Conservation (phyloP, 2,329 filamentous ascomycete genomes). For the Fusarium brevicatenulatum region DNA sequence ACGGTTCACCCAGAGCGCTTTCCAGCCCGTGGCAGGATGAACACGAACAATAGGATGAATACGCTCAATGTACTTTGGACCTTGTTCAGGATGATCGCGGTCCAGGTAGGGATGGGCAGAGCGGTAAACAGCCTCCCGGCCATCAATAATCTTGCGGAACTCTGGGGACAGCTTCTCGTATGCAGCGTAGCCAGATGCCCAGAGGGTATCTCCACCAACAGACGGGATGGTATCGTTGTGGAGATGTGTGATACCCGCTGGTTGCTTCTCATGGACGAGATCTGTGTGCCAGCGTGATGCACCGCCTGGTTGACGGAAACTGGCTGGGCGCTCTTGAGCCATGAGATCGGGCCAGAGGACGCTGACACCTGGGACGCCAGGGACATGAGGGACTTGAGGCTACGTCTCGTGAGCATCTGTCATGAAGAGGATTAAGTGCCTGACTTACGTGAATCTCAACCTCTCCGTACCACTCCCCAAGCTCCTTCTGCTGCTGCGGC, state of each 20-base stretch:
- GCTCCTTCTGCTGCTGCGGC: conserved; percentile 70
- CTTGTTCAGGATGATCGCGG: conserved; percentile 67
- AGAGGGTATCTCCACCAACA: conserved; percentile 76
- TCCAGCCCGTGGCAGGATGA: conserved; percentile 80
- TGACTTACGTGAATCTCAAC: conserved; percentile 72
- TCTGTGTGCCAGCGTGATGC: conserved; percentile 77
- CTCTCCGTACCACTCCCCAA: conserved; percentile 72
- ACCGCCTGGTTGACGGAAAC: conserved; percentile 74
- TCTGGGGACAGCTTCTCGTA: conserved; percentile 78
- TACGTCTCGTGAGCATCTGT: conserved; percentile 42
- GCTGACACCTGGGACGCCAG: conserved; percentile 70
- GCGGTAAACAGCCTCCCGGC: conserved; percentile 70
- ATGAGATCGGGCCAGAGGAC: conserved; percentile 77
- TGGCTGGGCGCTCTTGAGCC: conserved; percentile 68
- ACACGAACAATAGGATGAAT: conserved; percentile 75
- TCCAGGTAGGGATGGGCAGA: conserved; percentile 76
- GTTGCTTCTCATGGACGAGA: conserved; percentile 76
- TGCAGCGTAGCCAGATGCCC: conserved; percentile 75
- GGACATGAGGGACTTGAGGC: conserved; percentile 77
- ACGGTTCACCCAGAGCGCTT: conserved; percentile 76
- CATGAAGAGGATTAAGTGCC: no score
- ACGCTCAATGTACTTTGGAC: conserved; percentile 74
- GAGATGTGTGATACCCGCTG: conserved; percentile 75
- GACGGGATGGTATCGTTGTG: conserved; percentile 75
- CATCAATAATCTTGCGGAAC: conserved; percentile 77